These are phyloP conservation scores for Angomonas ambiguus DNA, from an alignment of 208 protist genomes.

Conservation along the genomic window DNA sequence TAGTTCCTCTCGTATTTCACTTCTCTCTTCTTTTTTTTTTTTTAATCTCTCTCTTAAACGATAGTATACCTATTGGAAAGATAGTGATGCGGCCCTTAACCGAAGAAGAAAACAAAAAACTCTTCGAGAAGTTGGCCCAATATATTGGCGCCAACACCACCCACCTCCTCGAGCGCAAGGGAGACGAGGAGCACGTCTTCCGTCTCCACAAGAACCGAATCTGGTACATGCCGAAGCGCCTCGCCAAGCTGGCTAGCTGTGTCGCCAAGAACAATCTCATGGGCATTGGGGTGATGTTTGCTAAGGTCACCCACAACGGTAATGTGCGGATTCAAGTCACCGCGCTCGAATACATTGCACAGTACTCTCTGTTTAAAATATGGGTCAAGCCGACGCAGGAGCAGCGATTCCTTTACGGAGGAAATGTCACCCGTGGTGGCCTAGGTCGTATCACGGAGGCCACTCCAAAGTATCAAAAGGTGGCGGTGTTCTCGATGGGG, in stretches of 20 bases:
- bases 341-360: constrained; percentile 87
- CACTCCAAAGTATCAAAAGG: constrained; percentile 96
- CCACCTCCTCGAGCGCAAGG: constrained; percentile 69
- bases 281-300: constrained; percentile 87
- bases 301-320: constrained; percentile 88
- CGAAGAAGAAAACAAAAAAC: constrained; percentile 83
- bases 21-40: constrained; percentile 1
- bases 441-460: constrained; percentile 98
- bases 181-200: constrained; percentile 87
- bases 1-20: too few relatives aligned
- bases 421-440: constrained; percentile 97
- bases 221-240: constrained; percentile 86
- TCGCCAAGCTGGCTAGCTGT: constrained; percentile 83
- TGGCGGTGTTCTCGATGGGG: constrained; percentile 96
- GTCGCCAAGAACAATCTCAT: constrained; percentile 87
- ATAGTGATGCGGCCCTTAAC: constrained; percentile 76
- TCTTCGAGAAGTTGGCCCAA: constrained; percentile 90
- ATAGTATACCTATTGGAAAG: neutral
- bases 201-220: constrained; percentile 89
- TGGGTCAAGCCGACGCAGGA: constrained; percentile 99
- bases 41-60: neutral
- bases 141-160: constrained; percentile 91
- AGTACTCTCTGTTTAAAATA: constrained; percentile 96
- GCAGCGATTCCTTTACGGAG: constrained; percentile 98
- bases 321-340: constrained; percentile 90